Evolutionary conservation across 768 basidiomycete species (phyloP), one percentile per base, ranked within the genome.

Genomic region (Steccherinum ochraceum): DNA sequence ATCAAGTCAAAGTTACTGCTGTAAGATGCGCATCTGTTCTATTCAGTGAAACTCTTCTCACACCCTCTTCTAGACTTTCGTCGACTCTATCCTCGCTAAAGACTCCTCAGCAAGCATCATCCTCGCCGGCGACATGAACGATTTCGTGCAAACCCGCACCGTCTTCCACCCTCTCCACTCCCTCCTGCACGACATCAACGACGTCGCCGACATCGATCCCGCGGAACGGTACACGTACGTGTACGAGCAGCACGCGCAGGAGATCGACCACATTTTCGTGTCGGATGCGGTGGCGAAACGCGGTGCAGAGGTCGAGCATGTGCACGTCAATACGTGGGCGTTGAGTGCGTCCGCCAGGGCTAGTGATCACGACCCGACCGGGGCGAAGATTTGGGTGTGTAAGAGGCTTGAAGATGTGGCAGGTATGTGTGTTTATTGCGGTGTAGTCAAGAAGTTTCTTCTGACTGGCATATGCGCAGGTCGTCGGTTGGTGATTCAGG

Each of bases 301-400:
- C n/a, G 67, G 68, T 7, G 68, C 69, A 11, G 62, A 74, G 49
- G 74, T 77, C 35, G 76, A 84, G 54, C 80, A 83, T 53, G 69
- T 83, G 20, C 81, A 83, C 61, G 72, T 80, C 21, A 83, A 83
- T 57, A 80, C 75, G 48, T 81, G 79, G 79, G 68, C 76, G 11
- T 59, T 69, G 16, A 67, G 67, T 3, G 55, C 72, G 7, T 63
- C 64, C 20, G 67, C 58, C 24, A 68, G 79, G 12, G 68, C 75
- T 39, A 80, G 79, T 51, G 81, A 83, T 58, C 81, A 84, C 54
- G 81, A 84, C 64, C 81, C 81, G 26, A 77, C 75, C 5, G 78
- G 81, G 7, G 79, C 71, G 23, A 67, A 64, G 46, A 64, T 83
- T 46, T 68, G 67, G 47, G 59, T 83, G 7, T 80, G 80, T 58